These are phyloP conservation scores for Penicillium freii DNA, from an alignment of 2,329 filamentous ascomycete genomes.

Conservation along the genomic window DNA sequence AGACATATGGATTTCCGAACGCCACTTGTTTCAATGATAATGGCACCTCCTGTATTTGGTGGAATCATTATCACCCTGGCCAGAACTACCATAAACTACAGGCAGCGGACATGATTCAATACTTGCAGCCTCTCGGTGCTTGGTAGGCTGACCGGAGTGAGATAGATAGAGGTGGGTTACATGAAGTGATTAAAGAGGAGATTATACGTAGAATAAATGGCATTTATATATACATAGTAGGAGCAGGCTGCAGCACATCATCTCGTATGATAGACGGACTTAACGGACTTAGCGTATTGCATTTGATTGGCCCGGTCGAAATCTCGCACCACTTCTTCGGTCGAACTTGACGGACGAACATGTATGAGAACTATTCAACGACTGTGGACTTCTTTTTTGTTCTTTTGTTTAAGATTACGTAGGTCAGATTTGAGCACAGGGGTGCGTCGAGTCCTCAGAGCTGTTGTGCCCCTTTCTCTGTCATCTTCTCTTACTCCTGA, in stretches of 20 bases:
- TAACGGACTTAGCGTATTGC: background rate
- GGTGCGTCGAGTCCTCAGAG: background rate
- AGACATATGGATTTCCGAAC: constrained; percentile 28
- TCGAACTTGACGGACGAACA: constrained; percentile 24
- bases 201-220: background rate
- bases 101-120: constrained; percentile 26
- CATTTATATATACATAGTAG: background rate
- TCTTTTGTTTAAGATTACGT: constrained; percentile 1
- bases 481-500: background rate
- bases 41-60: constrained; percentile 29
- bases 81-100: constrained; percentile 30
- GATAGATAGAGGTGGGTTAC: background rate
- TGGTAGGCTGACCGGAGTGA: background rate
- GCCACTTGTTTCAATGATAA: constrained; percentile 5
- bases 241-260: no score
- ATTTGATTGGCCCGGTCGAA: constrained; percentile 3
- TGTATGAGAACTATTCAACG: background rate
- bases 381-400: background rate
- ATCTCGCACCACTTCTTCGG: constrained; percentile 16
- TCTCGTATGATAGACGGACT: background rate
- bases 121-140: background rate
- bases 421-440: background rate
- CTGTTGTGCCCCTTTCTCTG: background rate
- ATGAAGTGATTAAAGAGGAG: background rate
- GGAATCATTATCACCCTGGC: constrained; percentile 35